phyloP scores from a whole-genome alignment of 1,284 basidiomycete species.

The Amylostereum areolatum region DNA sequence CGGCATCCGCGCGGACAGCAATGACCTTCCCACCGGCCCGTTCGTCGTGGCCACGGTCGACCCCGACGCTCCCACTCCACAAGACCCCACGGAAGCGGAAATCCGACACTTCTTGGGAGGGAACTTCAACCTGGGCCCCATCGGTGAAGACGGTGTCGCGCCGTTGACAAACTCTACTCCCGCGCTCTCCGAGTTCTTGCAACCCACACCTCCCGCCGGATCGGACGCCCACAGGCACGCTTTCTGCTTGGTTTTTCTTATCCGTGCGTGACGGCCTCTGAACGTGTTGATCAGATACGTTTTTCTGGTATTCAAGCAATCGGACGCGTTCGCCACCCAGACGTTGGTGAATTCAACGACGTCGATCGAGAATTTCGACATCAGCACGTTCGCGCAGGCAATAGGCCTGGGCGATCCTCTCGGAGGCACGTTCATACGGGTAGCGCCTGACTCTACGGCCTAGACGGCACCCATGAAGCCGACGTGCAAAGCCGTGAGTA shows the following conservation, averaged over 20 bases:
- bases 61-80: slow-evolving; percentile 47
- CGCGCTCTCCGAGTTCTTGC: slow-evolving; percentile 37
- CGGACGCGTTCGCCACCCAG: slow-evolving; percentile 35
- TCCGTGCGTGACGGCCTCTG: not conserved
- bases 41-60: slow-evolving; percentile 45
- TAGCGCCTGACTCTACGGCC: not conserved
- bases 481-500: no score
- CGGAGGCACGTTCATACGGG: slow-evolving; percentile 3
- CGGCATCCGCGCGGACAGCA: slow-evolving; percentile 17
- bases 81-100: slow-evolving; percentile 35
- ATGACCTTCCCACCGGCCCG: slow-evolving; percentile 25
- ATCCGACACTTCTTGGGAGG: slow-evolving; percentile 49
- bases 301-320: slow-evolving; percentile 44
- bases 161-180: slow-evolving; percentile 35
- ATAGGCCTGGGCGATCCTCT: slow-evolving; percentile 1
- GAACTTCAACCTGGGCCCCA: slow-evolving; percentile 27
- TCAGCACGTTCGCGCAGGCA: slow-evolving; percentile 1
- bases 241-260: slow-evolving; percentile 12
- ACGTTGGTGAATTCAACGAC: slow-evolving; percentile 35
- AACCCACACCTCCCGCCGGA: slow-evolving; percentile 47
- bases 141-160: slow-evolving; percentile 4
- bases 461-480: no score
- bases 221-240: slow-evolving; percentile 46
- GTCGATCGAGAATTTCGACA: slow-evolving; percentile 28
- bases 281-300: slow-evolving; percentile 25